Evolutionary conservation across 1,284 basidiomycete genomes (phyloP), one percentile per base, ranked within the genome.

Genomic region (Anthracocystis setariae): DNA sequence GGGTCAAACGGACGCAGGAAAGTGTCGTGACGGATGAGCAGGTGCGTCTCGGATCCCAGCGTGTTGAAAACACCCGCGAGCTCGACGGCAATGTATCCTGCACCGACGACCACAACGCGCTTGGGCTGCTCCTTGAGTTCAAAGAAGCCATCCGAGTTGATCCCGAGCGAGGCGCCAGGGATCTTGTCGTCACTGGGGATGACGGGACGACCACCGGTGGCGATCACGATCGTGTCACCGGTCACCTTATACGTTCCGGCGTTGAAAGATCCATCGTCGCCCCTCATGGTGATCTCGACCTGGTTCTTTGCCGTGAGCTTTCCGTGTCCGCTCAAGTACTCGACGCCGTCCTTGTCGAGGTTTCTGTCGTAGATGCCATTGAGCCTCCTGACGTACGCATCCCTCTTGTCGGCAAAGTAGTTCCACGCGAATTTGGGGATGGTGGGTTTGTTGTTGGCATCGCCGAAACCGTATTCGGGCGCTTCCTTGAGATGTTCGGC

Each of bases 21-120:
- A 55, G 88, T 90, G 55, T 98, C 92, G 63, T 90, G 87, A 59
- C 95, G 90, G 78, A 97, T 96, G 80, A 97, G 83, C 68, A 98
- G 85, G 82, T 97, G 93, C 20, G 94, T 95, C 84, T 98, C 93
- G n/a, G 74, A 73, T 24, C 79, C 78, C 12, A 83, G 80, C 23
- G 76, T 71, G 58, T 80, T 66, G 53, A 83, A 74, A 29, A 84
- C 75, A 45, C 78, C 79, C 10, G 80, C 81, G 10, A 85, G 69
- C 67, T 98, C 95, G 72, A 98, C 92, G 21, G 93, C 93, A 77
- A 98, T 98, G 85, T 98, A 98, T 4, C 95, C 95, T 18, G 95
- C 95, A 48, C 95, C 95, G 38, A 97, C 90, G 61, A 98, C 91
- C 2, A 90, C 94, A 29, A 96, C 94, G 57, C 93, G 89, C 84